phyloP scores from a whole-genome alignment of 2,329 filamentous ascomycete genomes.

The Lachnellula arida region DNA sequence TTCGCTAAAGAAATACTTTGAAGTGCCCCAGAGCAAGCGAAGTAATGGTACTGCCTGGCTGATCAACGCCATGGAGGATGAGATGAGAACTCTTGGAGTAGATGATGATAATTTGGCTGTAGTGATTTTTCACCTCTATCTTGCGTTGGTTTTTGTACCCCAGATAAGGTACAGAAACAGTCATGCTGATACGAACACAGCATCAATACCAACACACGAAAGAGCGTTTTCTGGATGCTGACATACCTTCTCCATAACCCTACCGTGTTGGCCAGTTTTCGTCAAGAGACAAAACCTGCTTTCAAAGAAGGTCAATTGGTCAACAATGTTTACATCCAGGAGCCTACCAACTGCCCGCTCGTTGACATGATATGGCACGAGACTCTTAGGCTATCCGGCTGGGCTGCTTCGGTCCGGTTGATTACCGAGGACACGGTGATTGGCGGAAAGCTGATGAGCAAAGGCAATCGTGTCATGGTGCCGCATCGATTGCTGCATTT shows the following conservation, averaged over 20 bases:
- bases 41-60: not conserved
- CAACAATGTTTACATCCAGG: not conserved
- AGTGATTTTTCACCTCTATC: not conserved
- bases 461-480: conserved; percentile 3
- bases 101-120: not conserved
- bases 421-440: not conserved
- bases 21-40: not conserved
- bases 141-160: not conserved
- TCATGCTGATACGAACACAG: not conserved
- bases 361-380: conserved; percentile 1
- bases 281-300: not conserved
- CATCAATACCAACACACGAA: conserved; percentile 3
- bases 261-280: not conserved
- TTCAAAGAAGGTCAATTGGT: not conserved
- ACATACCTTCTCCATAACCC: not conserved
- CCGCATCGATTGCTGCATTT: conserved; percentile 2
- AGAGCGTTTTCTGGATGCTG: conserved; percentile 5
- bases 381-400: not conserved
- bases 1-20: not conserved
- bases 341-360: not conserved
- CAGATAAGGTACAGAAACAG: not conserved
- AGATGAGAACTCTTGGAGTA: not conserved
- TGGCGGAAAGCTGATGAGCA: conserved; percentile 1
- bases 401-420: conserved; percentile 1
- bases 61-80: not conserved